phyloP scores from a whole-genome alignment of 441 rosid genomes.

The Corymbia citriodora region DNA sequence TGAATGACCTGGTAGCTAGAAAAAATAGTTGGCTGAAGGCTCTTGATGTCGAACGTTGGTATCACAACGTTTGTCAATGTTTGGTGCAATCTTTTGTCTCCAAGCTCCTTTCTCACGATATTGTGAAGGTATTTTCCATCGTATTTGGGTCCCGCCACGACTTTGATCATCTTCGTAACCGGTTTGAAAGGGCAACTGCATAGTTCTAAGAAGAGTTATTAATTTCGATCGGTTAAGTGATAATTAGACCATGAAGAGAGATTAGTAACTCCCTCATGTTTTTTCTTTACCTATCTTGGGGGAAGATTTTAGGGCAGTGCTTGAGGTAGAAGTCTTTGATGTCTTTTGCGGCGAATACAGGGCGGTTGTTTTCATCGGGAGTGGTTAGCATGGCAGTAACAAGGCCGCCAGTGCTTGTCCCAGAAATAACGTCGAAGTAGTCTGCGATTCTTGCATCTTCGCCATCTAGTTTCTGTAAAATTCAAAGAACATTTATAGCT shows the following conservation, averaged over 20 bases:
- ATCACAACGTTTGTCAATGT: conserved; percentile 64
- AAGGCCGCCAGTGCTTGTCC: conserved; percentile 59
- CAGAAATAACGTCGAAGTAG: conserved; percentile 51
- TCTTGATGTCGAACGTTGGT: conserved; percentile 75
- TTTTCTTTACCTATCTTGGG: conserved; percentile 26
- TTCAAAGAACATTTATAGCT: background rate
- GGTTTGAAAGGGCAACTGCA: background rate
- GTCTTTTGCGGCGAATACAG: conserved; percentile 47
- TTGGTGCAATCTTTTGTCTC: conserved; percentile 43
- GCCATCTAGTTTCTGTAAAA: conserved; percentile 42
- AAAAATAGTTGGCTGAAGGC: conserved; percentile 68
- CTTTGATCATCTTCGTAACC: conserved; percentile 9
- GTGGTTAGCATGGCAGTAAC: conserved; percentile 47
- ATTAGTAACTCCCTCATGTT: too few relatives aligned
- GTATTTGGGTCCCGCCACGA: conserved; percentile 53
- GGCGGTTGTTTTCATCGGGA: conserved; percentile 40
- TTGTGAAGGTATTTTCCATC: conserved; percentile 46
- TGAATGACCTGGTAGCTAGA: conserved; percentile 54
- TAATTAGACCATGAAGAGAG: background rate
- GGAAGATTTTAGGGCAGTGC: conserved; percentile 44
- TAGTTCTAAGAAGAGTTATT: conserved; percentile 14
- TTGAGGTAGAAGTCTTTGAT: conserved; percentile 39
- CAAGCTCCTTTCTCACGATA: conserved; percentile 19
- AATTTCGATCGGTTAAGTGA: background rate
- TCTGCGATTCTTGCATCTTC: conserved; percentile 54